Conservation (phyloP, 2,329 filamentous ascomycete genomes). For the Teratosphaeria zuluensis region DNA sequence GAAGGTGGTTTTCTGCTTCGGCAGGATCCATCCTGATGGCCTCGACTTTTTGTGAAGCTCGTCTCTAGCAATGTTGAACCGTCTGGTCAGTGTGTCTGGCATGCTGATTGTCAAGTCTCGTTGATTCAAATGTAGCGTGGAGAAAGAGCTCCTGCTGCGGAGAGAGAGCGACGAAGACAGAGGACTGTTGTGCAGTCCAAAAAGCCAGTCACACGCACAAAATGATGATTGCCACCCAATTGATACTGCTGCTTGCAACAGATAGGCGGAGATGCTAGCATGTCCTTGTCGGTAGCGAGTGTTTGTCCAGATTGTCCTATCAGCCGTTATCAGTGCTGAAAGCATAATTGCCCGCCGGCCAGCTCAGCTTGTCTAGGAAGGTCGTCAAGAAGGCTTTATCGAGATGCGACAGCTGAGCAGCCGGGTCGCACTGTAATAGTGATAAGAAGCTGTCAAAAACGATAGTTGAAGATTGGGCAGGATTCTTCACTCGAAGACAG, state of each 20-base stretch:
- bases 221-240: too few species aligned
- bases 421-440: background rate
- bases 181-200: too few species aligned
- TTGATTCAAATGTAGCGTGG: background rate
- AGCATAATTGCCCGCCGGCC: background rate
- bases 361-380: background rate
- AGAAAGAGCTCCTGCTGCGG: background rate
- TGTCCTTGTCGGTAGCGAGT: background rate
- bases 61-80: background rate
- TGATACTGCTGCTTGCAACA: background rate
- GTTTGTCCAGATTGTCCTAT: background rate
- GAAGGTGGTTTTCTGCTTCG: conserved; percentile 30
- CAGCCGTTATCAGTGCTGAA: background rate
- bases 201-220: too few species aligned
- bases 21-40: conserved; percentile 32
- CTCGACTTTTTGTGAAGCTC: conserved; percentile 26
- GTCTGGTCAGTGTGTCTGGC: background rate
- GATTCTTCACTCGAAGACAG: background rate
- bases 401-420: background rate
- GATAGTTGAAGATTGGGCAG: background rate
- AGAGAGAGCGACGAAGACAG: too few species aligned
- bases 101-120: background rate
- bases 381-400: background rate
- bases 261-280: background rate
- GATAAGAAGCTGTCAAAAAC: background rate